A percentile compares a stretch with the other conserved stretches of the same genome.
These are phyloP conservation scores for Paecilomyces niveus DNA, from an alignment of 2,329 filamentous ascomycete species.

Conservation along the genomic window DNA sequence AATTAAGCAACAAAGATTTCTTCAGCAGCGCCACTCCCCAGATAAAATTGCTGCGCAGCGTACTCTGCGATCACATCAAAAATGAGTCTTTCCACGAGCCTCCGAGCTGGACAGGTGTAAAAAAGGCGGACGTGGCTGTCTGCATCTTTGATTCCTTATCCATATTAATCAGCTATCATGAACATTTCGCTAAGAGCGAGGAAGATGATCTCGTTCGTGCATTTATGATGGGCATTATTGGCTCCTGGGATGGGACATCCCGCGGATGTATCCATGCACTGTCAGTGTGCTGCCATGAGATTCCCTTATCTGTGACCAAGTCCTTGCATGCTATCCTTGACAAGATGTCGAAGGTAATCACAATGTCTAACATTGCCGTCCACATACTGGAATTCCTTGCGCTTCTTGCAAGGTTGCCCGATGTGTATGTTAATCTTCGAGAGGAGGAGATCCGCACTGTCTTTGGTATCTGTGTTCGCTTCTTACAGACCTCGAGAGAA, in stretches of 20 bases:
- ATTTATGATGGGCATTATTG: conserved; percentile 73
- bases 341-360: conserved; percentile 94
- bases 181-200: conserved; percentile 73
- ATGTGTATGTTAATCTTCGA: conserved; percentile 79
- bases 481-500: conserved; percentile 80
- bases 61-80: conserved; percentile 77
- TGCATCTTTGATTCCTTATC: conserved; percentile 82
- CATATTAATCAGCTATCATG: conserved; percentile 84
- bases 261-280: conserved; percentile 92
- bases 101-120: conserved; percentile 67
- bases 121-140: conserved; percentile 80
- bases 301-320: conserved; percentile 80
- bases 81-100: conserved; percentile 73
- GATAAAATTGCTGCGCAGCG: conserved; percentile 65
- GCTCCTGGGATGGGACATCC: conserved; percentile 75
- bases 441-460: conserved; percentile 90
- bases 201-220: conserved; percentile 83
- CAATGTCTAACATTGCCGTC: conserved; percentile 81
- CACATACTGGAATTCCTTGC: conserved; percentile 96
- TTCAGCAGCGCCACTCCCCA: conserved; percentile 69
- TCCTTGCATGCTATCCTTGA: conserved; percentile 78
- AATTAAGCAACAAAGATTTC: conserved; percentile 82
- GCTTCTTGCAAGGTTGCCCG: conserved; percentile 73
- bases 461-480: conserved; percentile 91
- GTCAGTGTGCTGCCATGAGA: conserved; percentile 89